Evolutionary conservation across 768 basidiomycete species (phyloP).

Genomic region (Hygrophoropsis aurantiaca): DNA sequence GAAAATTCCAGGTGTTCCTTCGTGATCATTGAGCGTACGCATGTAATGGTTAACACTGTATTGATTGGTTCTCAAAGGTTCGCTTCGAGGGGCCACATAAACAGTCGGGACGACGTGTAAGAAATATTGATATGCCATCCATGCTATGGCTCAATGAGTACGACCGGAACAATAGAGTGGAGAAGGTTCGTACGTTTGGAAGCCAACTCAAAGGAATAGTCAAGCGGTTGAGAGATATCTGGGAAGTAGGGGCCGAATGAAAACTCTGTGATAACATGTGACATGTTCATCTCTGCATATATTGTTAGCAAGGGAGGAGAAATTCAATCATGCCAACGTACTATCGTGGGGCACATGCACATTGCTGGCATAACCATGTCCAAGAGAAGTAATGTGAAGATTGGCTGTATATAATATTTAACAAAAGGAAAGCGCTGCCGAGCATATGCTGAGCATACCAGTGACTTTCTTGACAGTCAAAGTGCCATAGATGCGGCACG

Average conservation of each 20-base stretch:
- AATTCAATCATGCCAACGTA: constrained; percentile 39
- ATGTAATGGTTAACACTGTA: constrained; percentile 96
- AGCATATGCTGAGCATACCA: constrained; percentile 39
- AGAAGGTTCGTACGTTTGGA: constrained; percentile 51
- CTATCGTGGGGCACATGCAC: constrained; percentile 86
- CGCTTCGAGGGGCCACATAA: constrained; percentile 73
- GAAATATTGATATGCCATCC: constrained; percentile 93
- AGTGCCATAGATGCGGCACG: constrained; percentile 86
- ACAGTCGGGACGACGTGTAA: constrained; percentile 94
- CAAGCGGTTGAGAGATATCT: constrained; percentile 91
- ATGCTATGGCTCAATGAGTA: constrained; percentile 46
- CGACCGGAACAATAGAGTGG: constrained; percentile 3
- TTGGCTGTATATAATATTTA: constrained; percentile 62
- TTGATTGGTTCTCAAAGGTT: constrained; percentile 72
- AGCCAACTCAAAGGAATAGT: constrained; percentile 81
- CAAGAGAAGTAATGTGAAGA: constrained; percentile 90
- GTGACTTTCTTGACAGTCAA: constrained; percentile 88
- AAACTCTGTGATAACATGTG: constrained; percentile 95
- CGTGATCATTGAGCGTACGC: constrained; percentile 68
- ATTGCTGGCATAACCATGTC: constrained; percentile 88
- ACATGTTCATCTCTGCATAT: constrained; percentile 86
- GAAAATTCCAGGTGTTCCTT: constrained; percentile 90
- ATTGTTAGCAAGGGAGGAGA: neutral
- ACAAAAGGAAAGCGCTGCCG: neutral
- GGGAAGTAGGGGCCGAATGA: constrained; percentile 97